Conservation (phyloP, 495 filamentous ascomycete species). For the Acidomyces sp. region DNA sequence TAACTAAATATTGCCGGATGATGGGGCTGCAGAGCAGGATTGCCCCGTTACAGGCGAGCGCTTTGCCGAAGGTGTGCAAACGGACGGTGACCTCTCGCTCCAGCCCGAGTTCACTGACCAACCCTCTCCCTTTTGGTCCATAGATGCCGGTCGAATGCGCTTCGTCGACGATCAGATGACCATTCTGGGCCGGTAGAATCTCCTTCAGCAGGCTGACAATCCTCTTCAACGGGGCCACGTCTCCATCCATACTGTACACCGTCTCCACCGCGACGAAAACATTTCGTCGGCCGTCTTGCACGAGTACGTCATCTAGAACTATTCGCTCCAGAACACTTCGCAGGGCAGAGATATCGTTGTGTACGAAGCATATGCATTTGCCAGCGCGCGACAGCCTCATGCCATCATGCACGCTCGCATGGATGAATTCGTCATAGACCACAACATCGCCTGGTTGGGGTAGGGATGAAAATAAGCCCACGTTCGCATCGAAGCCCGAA, state of each 20-base stretch:
- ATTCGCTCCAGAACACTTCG: constrained; percentile 30
- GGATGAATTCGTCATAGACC: constrained; percentile 60
- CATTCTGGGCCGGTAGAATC: constrained; percentile 44
- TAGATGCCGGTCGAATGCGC: constrained; percentile 61
- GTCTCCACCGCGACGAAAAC: constrained; percentile 60
- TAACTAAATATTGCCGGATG: constrained; percentile 45
- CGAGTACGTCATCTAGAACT: constrained; percentile 24
- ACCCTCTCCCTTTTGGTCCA: constrained; percentile 48
- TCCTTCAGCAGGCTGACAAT: constrained; percentile 45
- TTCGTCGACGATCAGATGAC: constrained; percentile 64
- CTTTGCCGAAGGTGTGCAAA: constrained; percentile 68
- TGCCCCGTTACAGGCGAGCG: constrained; percentile 52
- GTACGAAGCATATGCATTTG: constrained; percentile 39
- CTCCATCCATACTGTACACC: constrained; percentile 81
- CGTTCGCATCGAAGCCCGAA: constrained; percentile 67
- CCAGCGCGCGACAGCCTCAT: constrained; percentile 53
- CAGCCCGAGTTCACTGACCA: constrained; percentile 54
- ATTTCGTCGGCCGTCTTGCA: constrained; percentile 31
- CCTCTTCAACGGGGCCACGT: constrained; percentile 49
- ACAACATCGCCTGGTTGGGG: constrained; percentile 58
- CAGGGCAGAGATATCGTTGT: constrained; percentile 43
- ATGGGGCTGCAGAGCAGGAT: constrained; percentile 34
- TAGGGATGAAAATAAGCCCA: constrained; percentile 51
- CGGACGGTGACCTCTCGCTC: constrained; percentile 54
- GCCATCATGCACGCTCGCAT: constrained; percentile 67